These are phyloP conservation scores for Ceratobasidium sp. DNA, from an alignment of 1,284 basidiomycete species.

Conservation along the genomic window DNA sequence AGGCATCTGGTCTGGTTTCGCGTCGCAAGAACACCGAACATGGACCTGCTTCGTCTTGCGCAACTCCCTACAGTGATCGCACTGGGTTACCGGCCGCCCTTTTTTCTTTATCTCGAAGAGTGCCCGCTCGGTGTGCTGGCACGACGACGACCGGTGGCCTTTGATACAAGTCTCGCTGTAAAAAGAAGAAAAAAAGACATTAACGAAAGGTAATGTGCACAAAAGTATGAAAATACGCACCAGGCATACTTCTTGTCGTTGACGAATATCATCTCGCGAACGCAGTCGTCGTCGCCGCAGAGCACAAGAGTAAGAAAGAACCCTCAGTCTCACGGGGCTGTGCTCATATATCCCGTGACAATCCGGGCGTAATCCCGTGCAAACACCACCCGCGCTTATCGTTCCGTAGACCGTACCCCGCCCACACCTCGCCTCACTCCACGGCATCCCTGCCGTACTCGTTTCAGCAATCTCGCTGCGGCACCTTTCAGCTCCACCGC, in stretches of 20 bases:
- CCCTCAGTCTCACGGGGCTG: conserved; percentile 36
- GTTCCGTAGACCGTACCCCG: background rate
- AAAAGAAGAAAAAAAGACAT: background rate
- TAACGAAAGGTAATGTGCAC: no score
- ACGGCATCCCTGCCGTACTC: conserved; percentile 8
- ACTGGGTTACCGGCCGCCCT: conserved; percentile 83
- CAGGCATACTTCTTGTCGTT: conserved; percentile 86
- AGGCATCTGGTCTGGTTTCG: conserved; percentile 58
- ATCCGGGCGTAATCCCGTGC: conserved; percentile 23
- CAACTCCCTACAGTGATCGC: conserved; percentile 79
- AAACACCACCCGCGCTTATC: conserved; percentile 18
- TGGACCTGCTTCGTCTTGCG: conserved; percentile 81
- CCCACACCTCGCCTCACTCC: conserved; percentile 23
- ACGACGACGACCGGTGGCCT: conserved; percentile 82
- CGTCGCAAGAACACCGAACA: conserved; percentile 72
- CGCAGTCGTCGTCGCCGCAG: conserved; percentile 15
- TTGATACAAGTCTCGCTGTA: conserved; percentile 84
- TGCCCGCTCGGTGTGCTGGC: conserved; percentile 80
- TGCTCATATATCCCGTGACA: conserved; percentile 27
- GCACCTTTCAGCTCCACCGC: no score
- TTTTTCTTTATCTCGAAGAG: conserved; percentile 86
- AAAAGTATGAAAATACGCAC: conserved; percentile 60
- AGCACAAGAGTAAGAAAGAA: conserved; percentile 16
- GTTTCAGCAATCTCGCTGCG: background rate
- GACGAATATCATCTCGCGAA: conserved; percentile 69